Evolutionary conservation across 805 yeast species (phyloP), one percentile per base, ranked within the genome.

Genomic region (Myxozyma udenii): DNA sequence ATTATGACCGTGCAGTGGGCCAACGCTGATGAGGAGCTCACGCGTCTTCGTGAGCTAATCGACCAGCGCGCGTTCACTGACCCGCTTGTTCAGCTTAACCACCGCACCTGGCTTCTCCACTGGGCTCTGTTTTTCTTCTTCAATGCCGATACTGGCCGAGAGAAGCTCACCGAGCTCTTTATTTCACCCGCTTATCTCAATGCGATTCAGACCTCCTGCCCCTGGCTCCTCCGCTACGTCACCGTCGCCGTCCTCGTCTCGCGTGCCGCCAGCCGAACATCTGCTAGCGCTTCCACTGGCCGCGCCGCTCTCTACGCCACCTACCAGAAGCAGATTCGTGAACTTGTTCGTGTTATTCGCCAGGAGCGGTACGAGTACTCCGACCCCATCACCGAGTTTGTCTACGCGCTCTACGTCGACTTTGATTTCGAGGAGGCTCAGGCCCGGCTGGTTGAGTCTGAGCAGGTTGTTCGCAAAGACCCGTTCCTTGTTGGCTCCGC

Each of bases 121-220:
- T 82, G 85, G 81, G 72, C 84, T 1, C 69, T 83, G 55, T 83
- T 81, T 72, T 81, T 82, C 57, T 79, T 77, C 62, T 80, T 80
- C 74, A 75, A 76, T 62, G 66, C 68, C 43, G 78, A 73, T 48
- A 71, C 73, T 49, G 83, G 84, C 7, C 63, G 74, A 26, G 83
- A 79, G 48, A 72, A 73, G 41, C 68, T 83, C 52, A 71, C 77
- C 51, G 87, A 83, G 56, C 64, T 80, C 46, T 79, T 80, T 66
- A 75, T 80, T 64, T 71, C 79, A 16, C 76, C 83, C 3, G 78
- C 83, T 5, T 81, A 80, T 66, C 67, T 83, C 54, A 78, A 82
- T 52, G 77, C 86, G 2, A 82, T 83, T 64, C 87, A 83, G 68
- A 84, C 85, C 28, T 74, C 84, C 6, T 77, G 83, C 63, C 88